Evolutionary conservation across 1,284 basidiomycete species (phyloP), one percentile per base, ranked within the genome.

Genomic region (Ustilago crameri): DNA sequence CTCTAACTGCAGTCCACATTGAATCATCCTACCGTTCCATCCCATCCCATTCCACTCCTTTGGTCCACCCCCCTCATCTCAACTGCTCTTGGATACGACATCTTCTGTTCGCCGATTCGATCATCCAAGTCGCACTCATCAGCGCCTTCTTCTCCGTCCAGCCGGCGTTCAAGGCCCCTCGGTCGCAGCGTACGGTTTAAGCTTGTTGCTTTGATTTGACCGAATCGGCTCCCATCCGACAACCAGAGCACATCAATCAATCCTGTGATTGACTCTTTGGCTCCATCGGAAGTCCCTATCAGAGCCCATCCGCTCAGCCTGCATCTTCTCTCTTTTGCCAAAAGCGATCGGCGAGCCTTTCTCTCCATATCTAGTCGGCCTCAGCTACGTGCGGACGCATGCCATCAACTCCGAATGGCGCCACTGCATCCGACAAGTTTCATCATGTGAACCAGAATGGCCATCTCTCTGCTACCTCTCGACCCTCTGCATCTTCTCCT

Each of bases 331-430:
- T 47, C 24, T 7, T 30, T 30, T 30, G 5, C 30, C 7, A 30
- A 30, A 30, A 30, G 30, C 30, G 5, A 30, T 30, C 30, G 12
- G 12, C 30, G 12, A 12, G 30, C 7, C 12, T 5, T 5, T 7
- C 30, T 30, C 30, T 7, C 38, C 17, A 20, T 40, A 9, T 17
- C 38, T 20, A 26, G 9, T 23, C 35, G 8, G 26, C 20, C 43
- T 35, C 14, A 20, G 5, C 40, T 27, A 23, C 26, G 22, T 42
- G 35, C 34, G 44, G n/a, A 52, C 62, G 58, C 35, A 67, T 67
- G 64, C 64, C 64, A 61, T 61, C 50, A n/a, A 52, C 58, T 35
- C 57, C 53, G 37, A 43, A 67, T 61, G 64, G 58, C 49, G 44
- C 50, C 43, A 53, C 50, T 45, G 24, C 22, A 44, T 37, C 42